phyloP scores from a whole-genome alignment of 164 flowering plant species.

The Dillenia turbinata region DNA sequence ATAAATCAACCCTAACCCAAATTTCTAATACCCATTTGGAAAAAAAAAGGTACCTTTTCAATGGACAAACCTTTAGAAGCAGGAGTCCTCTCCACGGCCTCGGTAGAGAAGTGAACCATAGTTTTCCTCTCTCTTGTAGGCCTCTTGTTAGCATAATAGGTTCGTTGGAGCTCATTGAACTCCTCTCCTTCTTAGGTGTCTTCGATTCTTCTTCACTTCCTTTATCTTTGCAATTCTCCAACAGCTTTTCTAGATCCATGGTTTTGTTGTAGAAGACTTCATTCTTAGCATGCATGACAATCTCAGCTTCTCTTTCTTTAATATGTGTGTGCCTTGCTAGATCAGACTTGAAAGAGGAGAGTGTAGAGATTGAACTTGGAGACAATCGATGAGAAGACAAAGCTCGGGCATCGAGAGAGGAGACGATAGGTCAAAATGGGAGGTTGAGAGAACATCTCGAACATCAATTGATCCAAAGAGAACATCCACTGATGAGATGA shows the following conservation, averaged over 20 bases:
- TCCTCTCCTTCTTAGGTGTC: slow-evolving; percentile 2
- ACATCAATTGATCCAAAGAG: slow-evolving; percentile 61
- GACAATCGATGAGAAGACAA: slow-evolving; percentile 79
- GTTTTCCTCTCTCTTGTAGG: slow-evolving; percentile 50
- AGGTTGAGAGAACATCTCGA: slow-evolving; percentile 68
- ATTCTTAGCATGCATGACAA: too few species aligned
- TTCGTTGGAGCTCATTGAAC: not conserved
- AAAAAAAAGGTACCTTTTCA: slow-evolving; percentile 46
- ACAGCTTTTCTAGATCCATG: too few species aligned
- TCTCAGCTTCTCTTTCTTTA: too few species aligned
- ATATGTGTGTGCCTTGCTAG: too few species aligned
- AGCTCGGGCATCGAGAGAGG: slow-evolving; percentile 96
- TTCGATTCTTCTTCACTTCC: too few species aligned
- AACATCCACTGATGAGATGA: slow-evolving; percentile 52
- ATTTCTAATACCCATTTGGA: not conserved
- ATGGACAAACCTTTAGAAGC: slow-evolving; percentile 42
- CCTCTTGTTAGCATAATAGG: slow-evolving; percentile 12
- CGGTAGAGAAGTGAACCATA: slow-evolving; percentile 57
- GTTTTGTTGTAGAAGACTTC: too few species aligned
- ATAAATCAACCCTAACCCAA: not conserved
- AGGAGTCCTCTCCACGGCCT: slow-evolving; percentile 21
- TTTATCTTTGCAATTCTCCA: too few species aligned
- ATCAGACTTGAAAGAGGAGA: too few species aligned
- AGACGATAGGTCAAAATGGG: slow-evolving; percentile 50
- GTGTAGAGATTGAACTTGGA: slow-evolving; percentile 23